phyloP scores from a whole-genome alignment of 768 basidiomycete species.

The Rickenella mellea region DNA sequence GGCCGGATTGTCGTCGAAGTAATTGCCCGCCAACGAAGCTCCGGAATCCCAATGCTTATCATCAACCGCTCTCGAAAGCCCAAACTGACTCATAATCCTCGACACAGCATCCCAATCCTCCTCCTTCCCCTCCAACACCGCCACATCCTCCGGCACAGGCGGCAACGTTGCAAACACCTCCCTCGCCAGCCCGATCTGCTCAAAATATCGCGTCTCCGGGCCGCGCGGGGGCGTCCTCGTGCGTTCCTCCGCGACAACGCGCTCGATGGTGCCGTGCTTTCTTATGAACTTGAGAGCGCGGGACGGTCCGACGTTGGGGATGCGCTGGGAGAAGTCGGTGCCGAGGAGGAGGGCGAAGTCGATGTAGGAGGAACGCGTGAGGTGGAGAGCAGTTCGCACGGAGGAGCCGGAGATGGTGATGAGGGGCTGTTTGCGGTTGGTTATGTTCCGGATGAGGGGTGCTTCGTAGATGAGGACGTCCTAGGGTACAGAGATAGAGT shows the following conservation, averaged over 20 bases:
- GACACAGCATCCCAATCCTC: constrained; percentile 33
- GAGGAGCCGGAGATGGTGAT: constrained; percentile 53
- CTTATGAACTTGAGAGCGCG: constrained; percentile 72
- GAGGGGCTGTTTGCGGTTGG: constrained; percentile 50
- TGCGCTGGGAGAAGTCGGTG: constrained; percentile 83
- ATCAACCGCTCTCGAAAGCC: constrained; percentile 31
- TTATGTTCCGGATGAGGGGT: constrained; percentile 72
- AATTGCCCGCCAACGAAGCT: constrained; percentile 49
- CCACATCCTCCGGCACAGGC: constrained; percentile 40
- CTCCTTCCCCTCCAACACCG: constrained; percentile 23
- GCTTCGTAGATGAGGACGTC: constrained; percentile 80
- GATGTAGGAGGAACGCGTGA: constrained; percentile 52
- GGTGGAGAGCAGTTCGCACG: constrained; percentile 45
- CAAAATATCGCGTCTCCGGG: constrained; percentile 43
- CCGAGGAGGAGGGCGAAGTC: constrained; percentile 86
- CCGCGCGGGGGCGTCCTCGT: constrained; percentile 44
- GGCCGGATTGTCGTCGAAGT: constrained; percentile 53
- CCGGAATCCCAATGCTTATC: constrained; percentile 32
- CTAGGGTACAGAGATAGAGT: constrained; percentile 22
- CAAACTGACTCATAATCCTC: constrained; percentile 39
- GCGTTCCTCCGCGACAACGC: constrained; percentile 40
- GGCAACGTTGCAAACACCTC: constrained; percentile 59
- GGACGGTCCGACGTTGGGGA: constrained; percentile 71
- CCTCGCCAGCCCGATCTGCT: constrained; percentile 54
- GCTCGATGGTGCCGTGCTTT: constrained; percentile 64